These are phyloP conservation scores for Elongisporangium anandrum DNA, from an alignment of 352 stramenopile genomes.

Conservation along the genomic window DNA sequence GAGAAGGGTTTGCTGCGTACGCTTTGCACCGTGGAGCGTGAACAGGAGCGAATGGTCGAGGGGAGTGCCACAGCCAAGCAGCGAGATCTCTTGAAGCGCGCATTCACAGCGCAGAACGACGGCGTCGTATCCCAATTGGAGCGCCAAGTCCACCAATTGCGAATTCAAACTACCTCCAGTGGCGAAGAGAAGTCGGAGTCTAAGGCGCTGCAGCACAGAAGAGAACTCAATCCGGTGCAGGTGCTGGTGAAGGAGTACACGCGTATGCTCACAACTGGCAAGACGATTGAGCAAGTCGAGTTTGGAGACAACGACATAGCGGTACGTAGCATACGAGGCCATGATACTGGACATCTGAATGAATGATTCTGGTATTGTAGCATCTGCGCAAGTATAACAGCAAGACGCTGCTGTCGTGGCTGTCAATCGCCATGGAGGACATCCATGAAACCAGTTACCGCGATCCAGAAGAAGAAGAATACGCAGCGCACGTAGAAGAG, in stretches of 20 bases:
- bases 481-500: conserved; percentile 30
- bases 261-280: conserved; percentile 23
- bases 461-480: conserved; percentile 27
- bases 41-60: conserved; percentile 8
- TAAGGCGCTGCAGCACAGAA: background rate
- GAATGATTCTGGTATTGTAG: conserved; percentile 12
- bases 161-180: background rate
- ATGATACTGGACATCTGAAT: too few species aligned
- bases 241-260: conserved; percentile 30
- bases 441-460: background rate
- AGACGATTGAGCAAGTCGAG: conserved; percentile 22
- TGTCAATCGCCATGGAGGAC: conserved; percentile 9
- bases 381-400: conserved; percentile 33
- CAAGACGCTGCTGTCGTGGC: conserved; percentile 11
- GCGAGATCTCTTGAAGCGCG: conserved; percentile 22
- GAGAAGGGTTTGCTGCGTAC: conserved; percentile 19
- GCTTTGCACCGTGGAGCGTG: conserved; percentile 22
- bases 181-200: background rate
- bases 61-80: conserved; percentile 14
- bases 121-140: background rate
- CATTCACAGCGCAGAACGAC: conserved; percentile 20
- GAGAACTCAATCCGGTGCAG: conserved; percentile 20
- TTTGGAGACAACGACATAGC: conserved; percentile 36
- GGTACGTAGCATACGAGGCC: conserved; percentile 6
- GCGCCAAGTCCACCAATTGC: background rate